Conservation (phyloP, 1,139 yeast species). For the Pichia cactophila region DNA sequence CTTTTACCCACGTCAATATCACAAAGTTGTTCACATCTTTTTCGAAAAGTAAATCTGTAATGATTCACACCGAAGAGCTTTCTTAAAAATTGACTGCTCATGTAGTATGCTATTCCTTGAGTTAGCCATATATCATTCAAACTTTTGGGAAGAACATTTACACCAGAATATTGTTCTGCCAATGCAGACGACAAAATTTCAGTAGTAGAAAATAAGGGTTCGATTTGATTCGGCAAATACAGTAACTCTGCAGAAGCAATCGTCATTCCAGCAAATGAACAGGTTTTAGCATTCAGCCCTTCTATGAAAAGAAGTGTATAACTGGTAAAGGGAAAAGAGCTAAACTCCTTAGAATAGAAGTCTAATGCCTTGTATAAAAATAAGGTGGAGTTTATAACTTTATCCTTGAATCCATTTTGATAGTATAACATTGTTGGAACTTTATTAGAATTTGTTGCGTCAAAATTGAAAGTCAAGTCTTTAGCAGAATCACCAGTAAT, state of each 20-base stretch:
- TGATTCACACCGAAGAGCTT: conserved; percentile 79
- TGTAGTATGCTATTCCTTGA: conserved; percentile 74
- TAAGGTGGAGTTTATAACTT: conserved; percentile 68
- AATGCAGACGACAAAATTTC: conserved; percentile 61
- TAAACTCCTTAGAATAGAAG: conserved; percentile 78
- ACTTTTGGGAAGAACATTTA: conserved; percentile 76
- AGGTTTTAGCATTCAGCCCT: conserved; percentile 44
- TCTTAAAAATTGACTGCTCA: conserved; percentile 67
- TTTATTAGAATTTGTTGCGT: conserved; percentile 30
- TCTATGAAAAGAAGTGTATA: conserved; percentile 71
- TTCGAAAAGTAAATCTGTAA: conserved; percentile 62
- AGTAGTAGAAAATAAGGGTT: conserved; percentile 68
- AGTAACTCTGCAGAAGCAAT: conserved; percentile 56
- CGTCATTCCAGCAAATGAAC: conserved; percentile 74
- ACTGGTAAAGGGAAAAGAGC: conserved; percentile 86
- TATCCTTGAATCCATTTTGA: conserved; percentile 46
- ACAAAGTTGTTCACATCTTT: conserved; percentile 57
- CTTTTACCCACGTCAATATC: conserved; percentile 72
- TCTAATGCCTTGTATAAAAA: conserved; percentile 75
- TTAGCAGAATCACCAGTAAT: conserved; percentile 19
- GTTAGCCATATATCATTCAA: conserved; percentile 90
- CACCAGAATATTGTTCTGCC: conserved; percentile 91
- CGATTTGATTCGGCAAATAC: conserved; percentile 73
- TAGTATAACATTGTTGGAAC: conserved; percentile 52
- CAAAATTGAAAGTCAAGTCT: conserved; percentile 7